These are phyloP conservation scores for Stereocaulon alpinum DNA, from an alignment of 495 filamentous ascomycete genomes.

Conservation along the genomic window DNA sequence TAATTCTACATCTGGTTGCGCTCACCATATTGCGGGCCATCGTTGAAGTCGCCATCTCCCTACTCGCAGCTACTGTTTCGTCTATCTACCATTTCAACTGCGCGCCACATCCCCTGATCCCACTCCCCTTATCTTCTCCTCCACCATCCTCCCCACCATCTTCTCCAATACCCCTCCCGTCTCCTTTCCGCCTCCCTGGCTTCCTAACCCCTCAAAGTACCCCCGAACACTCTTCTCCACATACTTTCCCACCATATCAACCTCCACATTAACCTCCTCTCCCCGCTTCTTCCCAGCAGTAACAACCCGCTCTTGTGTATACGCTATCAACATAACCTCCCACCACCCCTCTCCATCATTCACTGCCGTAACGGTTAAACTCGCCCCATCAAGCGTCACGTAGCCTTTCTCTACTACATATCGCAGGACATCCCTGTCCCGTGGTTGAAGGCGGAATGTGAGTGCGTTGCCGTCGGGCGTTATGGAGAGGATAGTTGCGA, in stretches of 20 bases:
- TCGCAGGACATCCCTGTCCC: constrained; percentile 52
- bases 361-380: constrained; percentile 81
- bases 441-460: constrained; percentile 71
- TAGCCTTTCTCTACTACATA: constrained; percentile 97
- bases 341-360: constrained; percentile 60
- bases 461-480: constrained; percentile 78
- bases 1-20: too few species aligned
- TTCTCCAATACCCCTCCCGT: constrained; percentile 65
- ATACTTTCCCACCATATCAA: constrained; percentile 97
- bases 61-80: too few species aligned
- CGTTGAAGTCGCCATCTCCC: too few species aligned
- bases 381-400: constrained; percentile 91
- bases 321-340: constrained; percentile 99
- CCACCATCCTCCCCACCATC: constrained; percentile 71
- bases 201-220: constrained; percentile 42
- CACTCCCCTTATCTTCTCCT: constrained; percentile 47
- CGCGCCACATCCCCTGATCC: neutral
- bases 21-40: too few species aligned
- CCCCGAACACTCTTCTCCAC: constrained; percentile 81
- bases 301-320: constrained; percentile 89
- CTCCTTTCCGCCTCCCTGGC: constrained; percentile 29
- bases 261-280: constrained; percentile 89
- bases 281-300: constrained; percentile 72
- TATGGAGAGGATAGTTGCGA: constrained; percentile 57
- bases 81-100: neutral